Percentiles rank a stretch among this genome's conserved stretches.
Conservation (phyloP, 768 basidiomycete species). For the Botryobasidium botryosum region DNA sequence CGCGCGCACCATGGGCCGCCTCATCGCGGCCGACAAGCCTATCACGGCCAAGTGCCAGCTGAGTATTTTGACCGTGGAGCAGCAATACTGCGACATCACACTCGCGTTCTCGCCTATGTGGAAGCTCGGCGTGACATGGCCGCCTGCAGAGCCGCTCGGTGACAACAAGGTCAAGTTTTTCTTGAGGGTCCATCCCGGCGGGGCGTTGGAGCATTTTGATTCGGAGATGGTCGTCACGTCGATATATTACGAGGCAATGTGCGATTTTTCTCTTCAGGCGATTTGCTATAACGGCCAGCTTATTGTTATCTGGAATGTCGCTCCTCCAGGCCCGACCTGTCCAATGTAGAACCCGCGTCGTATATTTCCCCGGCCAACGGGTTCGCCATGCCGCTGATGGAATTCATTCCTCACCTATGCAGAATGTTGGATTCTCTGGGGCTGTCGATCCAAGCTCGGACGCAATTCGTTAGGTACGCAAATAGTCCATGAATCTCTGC, state of each 20-base stretch:
- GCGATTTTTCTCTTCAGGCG: slow-evolving; percentile 20
- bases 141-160: slow-evolving; percentile 45
- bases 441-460: slow-evolving; percentile 66
- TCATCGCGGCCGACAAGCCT: slow-evolving; percentile 58
- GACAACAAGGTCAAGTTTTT: slow-evolving; percentile 65
- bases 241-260: slow-evolving; percentile 77
- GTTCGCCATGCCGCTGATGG: slow-evolving; percentile 66
- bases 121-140: slow-evolving; percentile 64
- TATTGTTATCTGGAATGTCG: slow-evolving; percentile 5
- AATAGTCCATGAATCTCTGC: not conserved
- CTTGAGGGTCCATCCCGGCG: slow-evolving; percentile 66
- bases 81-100: slow-evolving; percentile 68
- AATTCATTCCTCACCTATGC: slow-evolving; percentile 67
- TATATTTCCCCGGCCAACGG: slow-evolving; percentile 71
- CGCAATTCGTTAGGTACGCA: slow-evolving; percentile 65
- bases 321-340: slow-evolving; percentile 49
- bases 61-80: slow-evolving; percentile 50
- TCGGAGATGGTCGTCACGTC: slow-evolving; percentile 64
- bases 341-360: slow-evolving; percentile 59
- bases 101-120: slow-evolving; percentile 55
- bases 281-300: not conserved
- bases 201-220: slow-evolving; percentile 75
- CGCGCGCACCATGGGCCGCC: slow-evolving; percentile 56
- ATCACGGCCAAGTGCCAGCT: slow-evolving; percentile 60
- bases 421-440: slow-evolving; percentile 73